Evolutionary conservation across 2,329 filamentous ascomycete genomes (phyloP), one percentile per base, ranked within the genome.

Genomic region (Fusarium hostae): DNA sequence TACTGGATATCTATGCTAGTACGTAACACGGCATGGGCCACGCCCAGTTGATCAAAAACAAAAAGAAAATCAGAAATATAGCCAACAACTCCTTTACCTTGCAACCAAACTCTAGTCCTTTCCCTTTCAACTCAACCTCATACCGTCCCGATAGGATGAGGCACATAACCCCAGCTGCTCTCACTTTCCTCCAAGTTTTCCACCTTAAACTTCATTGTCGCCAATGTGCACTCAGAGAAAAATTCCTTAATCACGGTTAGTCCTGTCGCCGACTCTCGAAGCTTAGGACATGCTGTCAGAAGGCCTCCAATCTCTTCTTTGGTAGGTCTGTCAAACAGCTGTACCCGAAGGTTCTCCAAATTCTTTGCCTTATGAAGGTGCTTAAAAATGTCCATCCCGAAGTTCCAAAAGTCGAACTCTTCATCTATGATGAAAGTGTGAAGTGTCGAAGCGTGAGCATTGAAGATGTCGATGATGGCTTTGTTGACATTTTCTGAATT

Each of bases 361-460:
- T 15, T 11, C 4, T 13, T 62, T 13, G 68, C 70, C 5, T 59
- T 41, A 2, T 39, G 66, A 4, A 56, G 58, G 15, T 28, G 52
- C 3, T 52, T 32, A 2, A 56, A 20, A 4, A 44, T 9, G 12
- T 22, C 7, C 26, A 1, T 45, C 3, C 52, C 40, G 3, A 56
- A 26, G 9, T 7, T 16, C 16, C n/a, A 51, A 37, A 35, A n/a
- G 32, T 5, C 22, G 18, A 35, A 35, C 15, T 10, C 5, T n/a
- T n/a, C 20, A 2, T 24, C 13, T 9, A 37, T 30, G 3, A 7
- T 18, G 11, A 44, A 22, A 11, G 4, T 7, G 8, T 26, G 20
- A 13, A 73, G 30, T 5, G 62, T 72, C 5, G 48, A 44, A 1
- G 56, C 37, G 12, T 67, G 59, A 6, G 56, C 18, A 11, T 9